phyloP scores from a whole-genome alignment of 805 yeast genomes.

The Ascoidea asiatica region DNA sequence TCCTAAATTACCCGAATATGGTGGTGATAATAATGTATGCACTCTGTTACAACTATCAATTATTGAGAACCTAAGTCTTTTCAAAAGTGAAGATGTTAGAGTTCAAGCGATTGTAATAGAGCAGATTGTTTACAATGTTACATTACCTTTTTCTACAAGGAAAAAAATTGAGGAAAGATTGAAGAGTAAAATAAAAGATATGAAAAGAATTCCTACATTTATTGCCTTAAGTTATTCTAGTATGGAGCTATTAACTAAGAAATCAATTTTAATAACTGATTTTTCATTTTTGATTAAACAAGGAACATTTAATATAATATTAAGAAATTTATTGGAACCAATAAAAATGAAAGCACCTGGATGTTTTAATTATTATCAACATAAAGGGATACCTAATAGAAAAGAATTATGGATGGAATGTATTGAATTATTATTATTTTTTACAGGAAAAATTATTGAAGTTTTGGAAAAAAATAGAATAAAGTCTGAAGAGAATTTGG shows the following conservation, averaged over 20 bases:
- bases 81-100: conserved; percentile 18
- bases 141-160: conserved; percentile 50
- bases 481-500: conserved; percentile 1
- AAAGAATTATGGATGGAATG: conserved; percentile 43
- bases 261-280: conserved; percentile 20
- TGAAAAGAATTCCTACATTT: conserved; percentile 44
- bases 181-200: conserved; percentile 19
- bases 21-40: conserved; percentile 38
- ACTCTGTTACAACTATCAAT: conserved; percentile 55
- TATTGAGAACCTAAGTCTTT: conserved; percentile 29
- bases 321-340: conserved; percentile 39
- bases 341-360: conserved; percentile 30
- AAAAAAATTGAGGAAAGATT: conserved; percentile 25
- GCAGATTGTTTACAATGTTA: conserved; percentile 38
- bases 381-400: conserved; percentile 12
- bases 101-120: conserved; percentile 33
- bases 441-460: conserved; percentile 21
- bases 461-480: conserved; percentile 13
- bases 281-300: conserved; percentile 27
- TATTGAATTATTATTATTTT: conserved; percentile 23
- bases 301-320: conserved; percentile 28
- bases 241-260: conserved; percentile 23
- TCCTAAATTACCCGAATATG: conserved; percentile 52
- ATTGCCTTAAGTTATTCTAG: conserved; percentile 42
- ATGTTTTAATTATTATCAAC: conserved; percentile 8